Conservation (phyloP, 2,329 filamentous ascomycete species). For the Verruconis gallopava region DNA sequence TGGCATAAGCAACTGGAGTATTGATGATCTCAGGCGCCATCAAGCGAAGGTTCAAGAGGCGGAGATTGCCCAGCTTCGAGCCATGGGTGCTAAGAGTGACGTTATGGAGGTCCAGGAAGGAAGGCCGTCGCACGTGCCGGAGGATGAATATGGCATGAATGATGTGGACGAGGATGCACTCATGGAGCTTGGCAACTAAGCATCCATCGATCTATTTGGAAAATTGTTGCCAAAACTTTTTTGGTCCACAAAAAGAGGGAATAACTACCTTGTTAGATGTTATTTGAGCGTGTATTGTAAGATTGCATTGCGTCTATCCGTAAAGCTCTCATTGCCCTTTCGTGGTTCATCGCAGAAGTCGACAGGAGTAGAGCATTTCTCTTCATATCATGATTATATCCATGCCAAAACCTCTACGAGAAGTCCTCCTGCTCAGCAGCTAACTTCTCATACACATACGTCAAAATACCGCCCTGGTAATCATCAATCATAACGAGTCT, state of each 20-base stretch:
- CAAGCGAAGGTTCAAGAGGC: conserved; percentile 63
- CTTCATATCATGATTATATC: no score
- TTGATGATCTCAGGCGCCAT: conserved; percentile 63
- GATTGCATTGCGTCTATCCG: no score
- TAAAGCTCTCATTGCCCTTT: no score
- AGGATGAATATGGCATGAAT: conserved; percentile 17
- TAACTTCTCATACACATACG: background rate
- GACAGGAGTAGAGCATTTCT: no score
- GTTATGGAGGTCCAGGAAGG: conserved; percentile 23
- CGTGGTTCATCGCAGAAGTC: no score
- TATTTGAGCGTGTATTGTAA: no score
- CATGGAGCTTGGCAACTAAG: conserved; percentile 18
- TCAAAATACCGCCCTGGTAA: background rate
- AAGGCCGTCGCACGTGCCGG: conserved; percentile 11
- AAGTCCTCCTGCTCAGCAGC: background rate
- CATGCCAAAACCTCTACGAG: background rate
- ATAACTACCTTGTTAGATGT: no score
- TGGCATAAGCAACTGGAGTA: conserved; percentile 84
- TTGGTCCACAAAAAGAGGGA: no score
- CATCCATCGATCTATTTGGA: no score
- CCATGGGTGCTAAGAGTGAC: conserved; percentile 27
- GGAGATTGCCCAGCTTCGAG: conserved; percentile 48
- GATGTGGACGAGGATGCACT: conserved; percentile 24
- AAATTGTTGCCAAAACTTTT: no score
- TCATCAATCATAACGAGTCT: background rate